A percentile compares a stretch with the other conserved stretches of the same genome.
Evolutionary conservation across 2,329 filamentous ascomycete species (phyloP).

Genomic region (Hymenoscyphus fructigenus): DNA sequence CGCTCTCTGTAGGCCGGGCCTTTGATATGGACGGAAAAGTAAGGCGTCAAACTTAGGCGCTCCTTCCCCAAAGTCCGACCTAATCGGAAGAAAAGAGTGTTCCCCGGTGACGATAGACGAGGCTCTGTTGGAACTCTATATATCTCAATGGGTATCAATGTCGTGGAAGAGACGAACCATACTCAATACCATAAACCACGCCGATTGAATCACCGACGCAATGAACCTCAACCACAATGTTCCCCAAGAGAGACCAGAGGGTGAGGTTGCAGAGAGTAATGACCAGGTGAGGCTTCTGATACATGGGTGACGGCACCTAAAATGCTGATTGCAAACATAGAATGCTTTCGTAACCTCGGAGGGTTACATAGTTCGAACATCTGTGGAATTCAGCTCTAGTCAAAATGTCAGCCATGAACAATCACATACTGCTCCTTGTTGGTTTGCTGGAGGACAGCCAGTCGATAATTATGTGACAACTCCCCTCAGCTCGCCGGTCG

Average conservation of each 20-base stretch:
- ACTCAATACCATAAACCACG: not conserved
- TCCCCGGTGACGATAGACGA: not conserved
- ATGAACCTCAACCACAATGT: not conserved
- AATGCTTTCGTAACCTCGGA: not conserved
- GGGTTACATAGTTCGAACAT: not conserved
- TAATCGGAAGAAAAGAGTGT: not conserved
- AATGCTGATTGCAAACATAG: not conserved
- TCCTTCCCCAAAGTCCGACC: not conserved
- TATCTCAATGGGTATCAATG: not conserved
- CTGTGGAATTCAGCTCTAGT: not conserved
- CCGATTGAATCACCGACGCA: not conserved
- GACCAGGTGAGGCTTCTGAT: not conserved
- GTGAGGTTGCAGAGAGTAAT: not conserved
- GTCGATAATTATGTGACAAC: not conserved
- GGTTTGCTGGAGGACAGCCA: not conserved
- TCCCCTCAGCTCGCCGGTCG: not conserved
- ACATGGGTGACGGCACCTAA: not conserved
- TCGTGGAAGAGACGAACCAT: not conserved
- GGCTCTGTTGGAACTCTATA: not conserved
- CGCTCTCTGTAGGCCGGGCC: not conserved
- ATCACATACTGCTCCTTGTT: not conserved
- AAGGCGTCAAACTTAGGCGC: not conserved
- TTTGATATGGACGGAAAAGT: not conserved
- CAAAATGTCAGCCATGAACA: not conserved
- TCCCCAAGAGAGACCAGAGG: not conserved